Evolutionary conservation across 495 filamentous ascomycete species (phyloP).

Genomic region (Copromyces sp.): DNA sequence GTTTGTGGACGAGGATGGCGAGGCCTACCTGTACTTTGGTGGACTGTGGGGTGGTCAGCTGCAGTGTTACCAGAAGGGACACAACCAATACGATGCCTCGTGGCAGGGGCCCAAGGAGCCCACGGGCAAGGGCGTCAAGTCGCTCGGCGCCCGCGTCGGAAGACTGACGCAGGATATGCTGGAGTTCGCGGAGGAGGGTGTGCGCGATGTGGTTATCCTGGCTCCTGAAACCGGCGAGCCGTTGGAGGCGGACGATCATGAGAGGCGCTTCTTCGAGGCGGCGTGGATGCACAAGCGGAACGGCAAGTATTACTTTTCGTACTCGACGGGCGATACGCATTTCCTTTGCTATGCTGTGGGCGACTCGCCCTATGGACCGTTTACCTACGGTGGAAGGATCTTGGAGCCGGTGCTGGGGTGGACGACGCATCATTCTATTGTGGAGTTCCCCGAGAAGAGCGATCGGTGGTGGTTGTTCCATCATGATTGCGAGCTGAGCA

Average conservation of each 20-base stretch:
- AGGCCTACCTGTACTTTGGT: constrained; percentile 55
- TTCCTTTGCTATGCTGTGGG: constrained; percentile 56
- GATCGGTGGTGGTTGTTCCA: constrained; percentile 64
- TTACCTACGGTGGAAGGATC: constrained; percentile 58
- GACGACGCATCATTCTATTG: constrained; percentile 74
- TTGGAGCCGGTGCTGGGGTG: constrained; percentile 66
- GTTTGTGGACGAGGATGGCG: constrained; percentile 52
- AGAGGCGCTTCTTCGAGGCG: constrained; percentile 68
- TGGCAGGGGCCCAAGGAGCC: constrained; percentile 47
- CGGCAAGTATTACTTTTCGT: constrained; percentile 62
- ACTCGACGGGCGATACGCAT: constrained; percentile 68
- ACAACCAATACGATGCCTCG: constrained; percentile 37
- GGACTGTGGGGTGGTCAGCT: constrained; percentile 67
- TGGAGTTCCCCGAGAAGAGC: constrained; percentile 42
- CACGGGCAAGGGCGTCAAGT: constrained; percentile 33
- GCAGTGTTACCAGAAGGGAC: constrained; percentile 38
- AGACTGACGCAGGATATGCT: constrained; percentile 53
- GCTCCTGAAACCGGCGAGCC: constrained; percentile 47
- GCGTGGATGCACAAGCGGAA: constrained; percentile 62
- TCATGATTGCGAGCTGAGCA: constrained; percentile 56
- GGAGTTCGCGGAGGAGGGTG: constrained; percentile 34
- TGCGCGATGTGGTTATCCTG: constrained; percentile 45
- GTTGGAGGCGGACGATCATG: constrained; percentile 54
- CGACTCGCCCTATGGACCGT: constrained; percentile 53
- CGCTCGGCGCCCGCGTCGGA: constrained; percentile 52